Percentiles rank a stretch among this genome's conserved stretches.
phyloP scores from a whole-genome alignment of 2,329 filamentous ascomycete species.

The Colletotrichum tofieldiae region DNA sequence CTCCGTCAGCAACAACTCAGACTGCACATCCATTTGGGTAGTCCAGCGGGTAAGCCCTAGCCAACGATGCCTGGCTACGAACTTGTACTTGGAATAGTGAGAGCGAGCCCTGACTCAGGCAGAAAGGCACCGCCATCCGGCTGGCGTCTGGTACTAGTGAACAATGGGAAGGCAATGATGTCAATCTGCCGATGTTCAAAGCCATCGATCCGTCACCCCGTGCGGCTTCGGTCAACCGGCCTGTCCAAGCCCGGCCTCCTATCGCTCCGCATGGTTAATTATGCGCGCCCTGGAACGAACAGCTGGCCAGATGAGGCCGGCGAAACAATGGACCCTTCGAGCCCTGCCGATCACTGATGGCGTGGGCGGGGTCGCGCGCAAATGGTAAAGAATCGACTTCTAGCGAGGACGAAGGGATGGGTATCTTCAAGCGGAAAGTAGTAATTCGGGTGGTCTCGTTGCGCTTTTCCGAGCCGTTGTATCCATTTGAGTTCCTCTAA shows the following conservation, averaged over 20 bases:
- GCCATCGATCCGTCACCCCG: constrained; percentile 27
- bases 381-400: constrained; percentile 7
- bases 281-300: constrained; percentile 12
- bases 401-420: constrained; percentile 15
- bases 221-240: constrained; percentile 20
- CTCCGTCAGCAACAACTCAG: constrained; percentile 7
- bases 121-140: neutral
- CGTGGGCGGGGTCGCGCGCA: constrained; percentile 9
- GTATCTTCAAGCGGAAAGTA: constrained; percentile 42
- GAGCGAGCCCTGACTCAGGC: constrained; percentile 28
- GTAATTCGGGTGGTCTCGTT: constrained; percentile 39
- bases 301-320: constrained; percentile 15
- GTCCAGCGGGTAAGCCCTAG: constrained; percentile 16
- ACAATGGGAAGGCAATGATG: constrained; percentile 28
- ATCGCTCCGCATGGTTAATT: neutral
- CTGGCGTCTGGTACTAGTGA: constrained; percentile 27
- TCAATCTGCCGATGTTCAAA: constrained; percentile 30
- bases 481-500: constrained; percentile 41
- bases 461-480: constrained; percentile 42
- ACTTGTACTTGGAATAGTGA: neutral
- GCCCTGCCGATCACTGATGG: constrained; percentile 38
- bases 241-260: neutral
- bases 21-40: neutral
- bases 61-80: neutral
- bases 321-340: constrained; percentile 37